Base-by-base conservation (phyloP, 2,329 filamentous ascomycete species). In the Coniella lustricola region DNA sequence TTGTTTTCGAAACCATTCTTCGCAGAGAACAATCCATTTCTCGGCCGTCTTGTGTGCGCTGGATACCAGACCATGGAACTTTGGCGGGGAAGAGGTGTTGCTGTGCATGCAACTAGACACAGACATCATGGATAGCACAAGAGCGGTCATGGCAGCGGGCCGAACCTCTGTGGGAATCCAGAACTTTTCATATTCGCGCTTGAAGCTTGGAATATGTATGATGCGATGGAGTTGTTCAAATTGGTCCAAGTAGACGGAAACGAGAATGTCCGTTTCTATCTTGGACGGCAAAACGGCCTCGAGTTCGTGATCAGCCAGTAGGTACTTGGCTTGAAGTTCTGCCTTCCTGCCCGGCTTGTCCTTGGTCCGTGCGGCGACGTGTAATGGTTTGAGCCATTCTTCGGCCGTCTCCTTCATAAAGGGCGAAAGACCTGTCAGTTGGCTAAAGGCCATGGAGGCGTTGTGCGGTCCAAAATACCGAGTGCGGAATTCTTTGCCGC, bases 321-420 rank as follows among this genome's bases (percentile, higher is more conserved):
- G 61, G 46, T 73, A 77, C 47, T 67, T 64, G 55, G 64, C 67
- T 51, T 80, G 75, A 9, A 76, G 71, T 33, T 78, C 74, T 55
- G 74, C 68, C 52, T 72, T 71, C 41, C 75, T 69, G 56, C 73
- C 73, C 57, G 69, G 69, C 43, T 77, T 73, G 56, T 81, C 76
- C 63, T 81, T 80, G 54, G 69, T 61, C 32, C 59, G 68, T 36
- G 72, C 67, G 54, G 77, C 73, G 21, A 79, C 69, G 33, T 77
- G 76, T 38, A 81, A 71, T 7, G 78, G 77, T 44, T 74, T 71
- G 47, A 82, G 68, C 76, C 77, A 81, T 59, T 81, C 76, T 46
- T 80, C 75, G 9, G 77, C 76, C 1, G 77, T 81, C 64, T 81
- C 77, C 54, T 73, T 75, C 78, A 82, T 81, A 50, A 81, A 81